phyloP scores from a whole-genome alignment of 352 stramenopile genomes.

The Phytophthora hybrid region DNA sequence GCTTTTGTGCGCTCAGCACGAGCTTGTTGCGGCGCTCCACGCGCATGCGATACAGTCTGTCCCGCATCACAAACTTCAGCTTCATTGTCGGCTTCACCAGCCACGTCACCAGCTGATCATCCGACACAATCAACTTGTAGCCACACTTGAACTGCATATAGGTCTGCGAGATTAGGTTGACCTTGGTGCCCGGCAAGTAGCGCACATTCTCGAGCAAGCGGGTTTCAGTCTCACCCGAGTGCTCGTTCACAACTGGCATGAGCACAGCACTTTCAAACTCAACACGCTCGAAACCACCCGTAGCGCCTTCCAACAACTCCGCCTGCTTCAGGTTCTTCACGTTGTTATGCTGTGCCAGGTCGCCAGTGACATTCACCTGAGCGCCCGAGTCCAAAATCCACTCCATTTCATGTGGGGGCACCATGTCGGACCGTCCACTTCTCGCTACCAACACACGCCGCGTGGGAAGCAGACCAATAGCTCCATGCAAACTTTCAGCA shows the following conservation, averaged over 20 bases:
- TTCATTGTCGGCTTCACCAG: conserved; percentile 4
- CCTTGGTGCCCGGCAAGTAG: conserved; percentile 5
- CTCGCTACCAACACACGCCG: neutral
- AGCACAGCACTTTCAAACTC: neutral
- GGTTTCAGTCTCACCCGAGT: no score
- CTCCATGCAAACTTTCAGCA: neutral
- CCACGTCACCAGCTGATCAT: conserved; percentile 3
- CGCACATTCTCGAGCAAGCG: conserved; percentile 11
- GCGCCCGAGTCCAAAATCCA: conserved; percentile 4
- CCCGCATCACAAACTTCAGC: no score
- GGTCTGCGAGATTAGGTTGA: conserved; percentile 7
- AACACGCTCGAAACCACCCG: neutral
- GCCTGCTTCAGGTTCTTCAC: conserved; percentile 2
- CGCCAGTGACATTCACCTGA: conserved; percentile 6
- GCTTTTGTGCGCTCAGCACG: conserved; percentile 1
- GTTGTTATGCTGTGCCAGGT: conserved; percentile 6
- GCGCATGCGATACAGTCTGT: neutral
- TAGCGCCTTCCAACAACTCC: neutral
- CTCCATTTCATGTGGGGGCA: conserved; percentile 2
- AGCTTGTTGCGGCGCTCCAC: neutral
- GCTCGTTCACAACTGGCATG: neutral
- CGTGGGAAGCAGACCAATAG: neutral
- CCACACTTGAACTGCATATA: conserved; percentile 13
- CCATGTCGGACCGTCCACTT: neutral
- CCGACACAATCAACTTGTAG: conserved; percentile 1